Base-by-base conservation (phyloP, 1,284 basidiomycete genomes). In the Wallemia mellicola region DNA sequence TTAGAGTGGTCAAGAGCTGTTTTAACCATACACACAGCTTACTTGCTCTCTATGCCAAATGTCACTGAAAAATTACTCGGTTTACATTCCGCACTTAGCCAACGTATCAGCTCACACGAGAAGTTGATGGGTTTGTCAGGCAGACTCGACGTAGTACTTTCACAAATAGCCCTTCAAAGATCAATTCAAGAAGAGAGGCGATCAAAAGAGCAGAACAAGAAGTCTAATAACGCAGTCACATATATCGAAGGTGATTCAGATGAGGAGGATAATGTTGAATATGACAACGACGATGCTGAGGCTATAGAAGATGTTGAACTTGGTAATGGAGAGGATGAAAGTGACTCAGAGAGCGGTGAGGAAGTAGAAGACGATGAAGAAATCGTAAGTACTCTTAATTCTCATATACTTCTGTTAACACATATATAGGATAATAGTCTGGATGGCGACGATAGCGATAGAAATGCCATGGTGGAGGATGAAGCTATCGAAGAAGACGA, bases 1-100 rank as follows among this genome's bases (percentile, higher is more conserved):
- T 77, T 95, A 59, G 77, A 77, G 59, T 99, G 94, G 94, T 78
- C 96, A 59, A 82, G 82, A 69, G 81, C 81, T 11, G 84, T 88
- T 2, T 73, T 99, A 60, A 77, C 82, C 27, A 77, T 88, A 54
- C 89, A 96, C 68, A 84, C 88, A 61, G 83, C 83, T 1, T 84
- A 96, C 71, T 77, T 99, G 60, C 86, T 98, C 82, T 91, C 89
- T 54, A 88, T 89, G 65, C 65, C 81, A 76, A 32, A 26, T 33
- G 26, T 27, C 3, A 24, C n/a, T 5, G 59, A 48, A 59, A 63
- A 58, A 64, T 60, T 19, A 59, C 59, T 58, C 28, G 24, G 28
- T 61, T 59, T 98, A 30, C 86, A 95, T 66, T 76, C 82, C 15
- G 85, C 85, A 1, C 75, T 98, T 27, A 80, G 82, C 0, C 76